Conservation (phyloP, 1,284 basidiomycete species). For the Pascua guehoae region DNA sequence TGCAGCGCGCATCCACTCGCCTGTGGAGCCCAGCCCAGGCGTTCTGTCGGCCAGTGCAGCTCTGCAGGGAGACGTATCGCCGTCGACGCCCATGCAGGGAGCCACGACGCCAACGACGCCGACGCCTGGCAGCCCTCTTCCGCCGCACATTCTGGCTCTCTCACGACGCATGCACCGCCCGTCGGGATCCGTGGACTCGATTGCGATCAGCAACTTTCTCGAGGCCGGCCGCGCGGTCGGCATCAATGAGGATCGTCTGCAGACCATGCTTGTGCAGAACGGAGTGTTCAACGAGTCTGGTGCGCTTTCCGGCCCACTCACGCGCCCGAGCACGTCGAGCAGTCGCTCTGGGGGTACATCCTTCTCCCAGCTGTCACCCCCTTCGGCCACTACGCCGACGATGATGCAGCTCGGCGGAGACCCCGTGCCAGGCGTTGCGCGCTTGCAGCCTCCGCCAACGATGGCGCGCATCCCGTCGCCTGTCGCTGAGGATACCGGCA, state of each 20-base stretch:
- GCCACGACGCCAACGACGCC: neutral
- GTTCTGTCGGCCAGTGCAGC: neutral
- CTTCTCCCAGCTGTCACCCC: constrained; percentile 4
- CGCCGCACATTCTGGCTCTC: constrained; percentile 4
- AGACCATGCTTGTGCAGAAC: constrained; percentile 33
- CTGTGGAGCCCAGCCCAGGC: no score
- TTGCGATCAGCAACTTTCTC: constrained; percentile 31
- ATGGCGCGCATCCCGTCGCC: constrained; percentile 10
- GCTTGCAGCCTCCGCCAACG: neutral
- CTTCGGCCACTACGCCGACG: neutral
- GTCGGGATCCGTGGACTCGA: constrained; percentile 23
- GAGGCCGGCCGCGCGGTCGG: constrained; percentile 39
- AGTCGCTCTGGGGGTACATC: constrained; percentile 6
- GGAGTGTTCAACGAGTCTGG: constrained; percentile 14
- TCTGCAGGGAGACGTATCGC: neutral
- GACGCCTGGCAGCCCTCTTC: neutral
- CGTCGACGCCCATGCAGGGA: neutral
- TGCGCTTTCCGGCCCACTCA: neutral
- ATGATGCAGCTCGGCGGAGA: neutral
- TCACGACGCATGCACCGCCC: constrained; percentile 2
- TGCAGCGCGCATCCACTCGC: no score
- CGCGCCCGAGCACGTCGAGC: constrained; percentile 3
- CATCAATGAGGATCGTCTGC: constrained; percentile 32
- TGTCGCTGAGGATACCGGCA: constrained; percentile 5
- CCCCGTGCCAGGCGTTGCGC: neutral